Percentiles rank a stretch among this genome's conserved stretches.
Conservation (phyloP, 805 yeast genomes). For the Sugiyamaella valdiviana region DNA sequence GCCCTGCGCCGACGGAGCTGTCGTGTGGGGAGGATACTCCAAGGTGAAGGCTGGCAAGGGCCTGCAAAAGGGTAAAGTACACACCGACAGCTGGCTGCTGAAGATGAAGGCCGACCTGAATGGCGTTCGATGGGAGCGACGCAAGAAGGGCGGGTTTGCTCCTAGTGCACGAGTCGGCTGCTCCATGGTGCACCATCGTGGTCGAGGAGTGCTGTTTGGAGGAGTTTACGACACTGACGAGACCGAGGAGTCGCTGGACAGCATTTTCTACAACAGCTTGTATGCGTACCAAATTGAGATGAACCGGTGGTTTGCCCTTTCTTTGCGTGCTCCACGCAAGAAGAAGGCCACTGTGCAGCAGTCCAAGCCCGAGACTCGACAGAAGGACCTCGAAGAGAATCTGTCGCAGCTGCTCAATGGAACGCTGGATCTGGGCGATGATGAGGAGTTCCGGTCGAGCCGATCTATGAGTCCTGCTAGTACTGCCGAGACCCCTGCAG, state of each 20-base stretch:
- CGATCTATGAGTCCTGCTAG: constrained; percentile 29
- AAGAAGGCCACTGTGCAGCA: constrained; percentile 41
- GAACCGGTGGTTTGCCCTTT: constrained; percentile 80
- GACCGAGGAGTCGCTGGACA: constrained; percentile 85
- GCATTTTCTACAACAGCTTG: constrained; percentile 74
- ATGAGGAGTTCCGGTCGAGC: constrained; percentile 16
- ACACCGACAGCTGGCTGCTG: constrained; percentile 78
- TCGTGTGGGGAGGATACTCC: constrained; percentile 88
- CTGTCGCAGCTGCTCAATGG: constrained; percentile 43
- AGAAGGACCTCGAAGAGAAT: constrained; percentile 75
- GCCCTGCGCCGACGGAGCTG: constrained; percentile 72
- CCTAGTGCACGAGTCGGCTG: constrained; percentile 96
- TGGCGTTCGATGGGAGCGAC: constrained; percentile 79
- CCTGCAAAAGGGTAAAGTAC: constrained; percentile 81
- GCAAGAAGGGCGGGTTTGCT: constrained; percentile 81
- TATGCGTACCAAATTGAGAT: constrained; percentile 77
- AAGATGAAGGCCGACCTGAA: constrained; percentile 81
- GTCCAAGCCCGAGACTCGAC: constrained; percentile 45
- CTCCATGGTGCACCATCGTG: constrained; percentile 80
- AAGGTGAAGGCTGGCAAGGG: constrained; percentile 82
- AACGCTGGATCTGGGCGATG: constrained; percentile 27
- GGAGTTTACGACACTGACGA: constrained; percentile 95
- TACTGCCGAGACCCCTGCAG: constrained; percentile 31
- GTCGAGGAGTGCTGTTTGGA: constrained; percentile 88
- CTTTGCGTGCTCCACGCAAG: constrained; percentile 56